These are phyloP conservation scores for Phytomonas sp. DNA, from an alignment of 208 protist genomes.

Conservation along the genomic window DNA sequence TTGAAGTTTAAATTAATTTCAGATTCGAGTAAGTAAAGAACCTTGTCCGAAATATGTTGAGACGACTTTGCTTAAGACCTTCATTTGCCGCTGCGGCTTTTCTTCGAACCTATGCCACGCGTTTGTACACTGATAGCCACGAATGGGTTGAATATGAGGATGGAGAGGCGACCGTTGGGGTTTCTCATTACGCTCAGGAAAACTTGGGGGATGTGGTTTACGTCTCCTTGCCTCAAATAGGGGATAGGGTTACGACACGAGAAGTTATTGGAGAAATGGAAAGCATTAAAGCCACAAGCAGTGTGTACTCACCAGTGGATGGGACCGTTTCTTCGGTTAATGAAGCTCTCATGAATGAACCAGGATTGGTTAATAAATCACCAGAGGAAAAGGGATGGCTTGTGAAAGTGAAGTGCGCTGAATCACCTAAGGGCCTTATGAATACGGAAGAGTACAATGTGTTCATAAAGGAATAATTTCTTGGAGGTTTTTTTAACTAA, in stretches of 20 bases:
- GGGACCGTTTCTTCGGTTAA: conserved; percentile 82
- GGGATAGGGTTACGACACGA: conserved; percentile 56
- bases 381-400: conserved; percentile 85
- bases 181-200: conserved; percentile 83
- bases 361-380: conserved; percentile 79
- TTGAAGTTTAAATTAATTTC: conserved; percentile 1
- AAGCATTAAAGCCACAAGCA: conserved; percentile 90
- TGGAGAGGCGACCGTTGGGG: conserved; percentile 65
- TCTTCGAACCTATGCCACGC: conserved; percentile 59
- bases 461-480: conserved; percentile 55
- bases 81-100: conserved; percentile 21
- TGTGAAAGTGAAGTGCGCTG: conserved; percentile 74
- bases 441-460: conserved; percentile 77
- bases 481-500: not conserved
- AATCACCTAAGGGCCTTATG: conserved; percentile 73
- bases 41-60: conserved; percentile 30
- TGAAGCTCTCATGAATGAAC: conserved; percentile 76
- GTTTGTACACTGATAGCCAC: conserved; percentile 84
- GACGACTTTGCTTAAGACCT: conserved; percentile 25
- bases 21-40: conserved; percentile 6
- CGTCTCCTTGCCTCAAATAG: conserved; percentile 84
- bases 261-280: conserved; percentile 84
- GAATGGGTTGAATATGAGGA: conserved; percentile 79
- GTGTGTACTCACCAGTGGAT: conserved; percentile 81
- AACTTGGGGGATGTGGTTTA: conserved; percentile 89